Percentiles rank a stretch among this genome's conserved stretches.
These are phyloP conservation scores for Phascolomyces articulosus DNA, from an alignment of 371 early-diverging fungal species.

Conservation along the genomic window DNA sequence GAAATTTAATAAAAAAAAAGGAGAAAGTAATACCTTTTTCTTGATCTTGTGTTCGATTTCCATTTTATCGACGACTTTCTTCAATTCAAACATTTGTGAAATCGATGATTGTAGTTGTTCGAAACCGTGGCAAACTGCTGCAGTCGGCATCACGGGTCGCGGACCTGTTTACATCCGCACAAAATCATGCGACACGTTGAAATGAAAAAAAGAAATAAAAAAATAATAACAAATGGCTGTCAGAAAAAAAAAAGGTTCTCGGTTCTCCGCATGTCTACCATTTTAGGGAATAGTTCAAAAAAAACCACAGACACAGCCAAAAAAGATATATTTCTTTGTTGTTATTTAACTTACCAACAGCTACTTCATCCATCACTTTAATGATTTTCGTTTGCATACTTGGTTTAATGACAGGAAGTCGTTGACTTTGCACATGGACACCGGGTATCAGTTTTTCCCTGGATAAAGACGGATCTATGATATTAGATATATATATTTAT, in stretches of 20 bases:
- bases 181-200: slow-evolving; percentile 18
- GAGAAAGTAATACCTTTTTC: slow-evolving; percentile 6
- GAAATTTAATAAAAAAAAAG: too few relatives aligned
- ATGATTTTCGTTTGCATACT: slow-evolving; percentile 65
- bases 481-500: too few relatives aligned
- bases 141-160: slow-evolving; percentile 84
- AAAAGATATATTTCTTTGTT: too few relatives aligned
- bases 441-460: slow-evolving; percentile 77
- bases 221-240: not conserved
- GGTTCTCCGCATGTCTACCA: not conserved
- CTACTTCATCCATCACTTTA: slow-evolving; percentile 70
- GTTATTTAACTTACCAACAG: slow-evolving; percentile 44
- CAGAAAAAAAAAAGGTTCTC: not conserved
- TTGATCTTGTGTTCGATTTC: slow-evolving; percentile 65
- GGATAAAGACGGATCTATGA: slow-evolving; percentile 30
- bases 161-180: slow-evolving; percentile 34
- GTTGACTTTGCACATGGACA: slow-evolving; percentile 76
- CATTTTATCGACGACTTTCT: slow-evolving; percentile 78
- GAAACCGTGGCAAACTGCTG: slow-evolving; percentile 70
- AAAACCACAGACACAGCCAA: too few relatives aligned
- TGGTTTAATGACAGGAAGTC: slow-evolving; percentile 65
- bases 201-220: not conserved
- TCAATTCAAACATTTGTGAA: slow-evolving; percentile 76
- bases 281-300: not conserved
- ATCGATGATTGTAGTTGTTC: slow-evolving; percentile 75